phyloP scores from a whole-genome alignment of 1,284 basidiomycete genomes.

The Ustilago crameri region DNA sequence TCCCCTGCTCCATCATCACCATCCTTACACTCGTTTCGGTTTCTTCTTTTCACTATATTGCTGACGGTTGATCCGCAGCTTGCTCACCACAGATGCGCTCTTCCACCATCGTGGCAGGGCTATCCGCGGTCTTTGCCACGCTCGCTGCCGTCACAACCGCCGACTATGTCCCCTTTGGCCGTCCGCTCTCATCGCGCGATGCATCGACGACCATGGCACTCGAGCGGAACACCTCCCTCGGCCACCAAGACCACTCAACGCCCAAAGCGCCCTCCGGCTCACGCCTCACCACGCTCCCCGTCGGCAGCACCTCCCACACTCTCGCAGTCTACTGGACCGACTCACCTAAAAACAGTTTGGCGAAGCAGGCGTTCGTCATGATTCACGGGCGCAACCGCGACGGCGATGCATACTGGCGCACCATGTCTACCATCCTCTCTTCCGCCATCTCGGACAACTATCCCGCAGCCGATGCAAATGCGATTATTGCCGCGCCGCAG shows the following conservation, averaged over 20 bases:
- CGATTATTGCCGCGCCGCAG: slow-evolving; percentile 61
- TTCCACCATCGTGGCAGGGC: slow-evolving; percentile 1
- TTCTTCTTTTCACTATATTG: neutral
- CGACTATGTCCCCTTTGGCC: slow-evolving; percentile 18
- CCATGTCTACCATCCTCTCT: slow-evolving; percentile 53
- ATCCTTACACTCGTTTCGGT: no score
- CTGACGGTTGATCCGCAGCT: neutral
- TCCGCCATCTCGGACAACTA: slow-evolving; percentile 41
- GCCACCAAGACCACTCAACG: slow-evolving; percentile 39
- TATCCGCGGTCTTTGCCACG: slow-evolving; percentile 9
- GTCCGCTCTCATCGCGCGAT: slow-evolving; percentile 24
- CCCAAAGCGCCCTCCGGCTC: slow-evolving; percentile 51
- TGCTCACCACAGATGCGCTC: slow-evolving; percentile 3
- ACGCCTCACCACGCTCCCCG: slow-evolving; percentile 35
- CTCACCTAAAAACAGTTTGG: slow-evolving; percentile 26
- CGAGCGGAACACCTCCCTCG: slow-evolving; percentile 23
- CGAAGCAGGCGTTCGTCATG: slow-evolving; percentile 62
- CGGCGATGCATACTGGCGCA: slow-evolving; percentile 57
- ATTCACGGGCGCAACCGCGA: slow-evolving; percentile 63
- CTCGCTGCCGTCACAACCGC: slow-evolving; percentile 3
- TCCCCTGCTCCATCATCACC: no score
- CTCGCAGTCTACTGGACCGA: slow-evolving; percentile 56
- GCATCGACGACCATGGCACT: slow-evolving; percentile 39
- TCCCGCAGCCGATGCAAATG: slow-evolving; percentile 33
- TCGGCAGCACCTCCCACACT: slow-evolving; percentile 31